phyloP scores from a whole-genome alignment of 2,329 filamentous ascomycete species.

The Remersonia thermophila region DNA sequence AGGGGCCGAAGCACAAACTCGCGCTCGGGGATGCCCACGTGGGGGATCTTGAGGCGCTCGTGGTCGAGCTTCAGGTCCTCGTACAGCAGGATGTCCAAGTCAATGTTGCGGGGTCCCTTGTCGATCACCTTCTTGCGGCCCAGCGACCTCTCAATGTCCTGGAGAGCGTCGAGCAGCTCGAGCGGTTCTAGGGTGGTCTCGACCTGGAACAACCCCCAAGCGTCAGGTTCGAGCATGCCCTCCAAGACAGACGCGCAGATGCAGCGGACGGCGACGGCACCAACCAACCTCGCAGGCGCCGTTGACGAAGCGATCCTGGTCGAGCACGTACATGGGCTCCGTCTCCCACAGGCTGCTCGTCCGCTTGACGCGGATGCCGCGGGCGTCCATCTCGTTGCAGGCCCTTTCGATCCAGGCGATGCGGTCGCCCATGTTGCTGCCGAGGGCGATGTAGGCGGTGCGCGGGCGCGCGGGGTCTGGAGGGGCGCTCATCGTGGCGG shows the following conservation, averaged over 20 bases:
- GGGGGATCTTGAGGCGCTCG: conserved; percentile 70
- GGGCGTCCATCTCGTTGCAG: conserved; percentile 61
- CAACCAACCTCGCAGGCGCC: conserved; percentile 73
- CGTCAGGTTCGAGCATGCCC: conserved; percentile 1
- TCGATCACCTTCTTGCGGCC: conserved; percentile 76
- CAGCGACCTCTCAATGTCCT: conserved; percentile 68
- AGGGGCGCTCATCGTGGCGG: conserved; percentile 9
- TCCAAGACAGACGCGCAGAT: background rate
- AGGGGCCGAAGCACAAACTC: conserved; percentile 89
- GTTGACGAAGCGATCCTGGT: conserved; percentile 83
- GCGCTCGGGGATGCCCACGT: conserved; percentile 72
- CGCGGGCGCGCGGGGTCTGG: conserved; percentile 21
- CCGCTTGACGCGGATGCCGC: conserved; percentile 59
- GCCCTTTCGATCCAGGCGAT: conserved; percentile 76
- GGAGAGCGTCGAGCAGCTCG: conserved; percentile 65
- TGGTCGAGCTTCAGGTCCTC: conserved; percentile 52
- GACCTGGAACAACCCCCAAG: conserved; percentile 42
- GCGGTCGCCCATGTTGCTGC: conserved; percentile 84
- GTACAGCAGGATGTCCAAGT: conserved; percentile 85
- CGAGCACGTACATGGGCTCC: conserved; percentile 87
- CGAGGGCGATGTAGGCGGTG: conserved; percentile 71
- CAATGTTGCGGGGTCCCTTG: conserved; percentile 89
- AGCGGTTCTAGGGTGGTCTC: conserved; percentile 67
- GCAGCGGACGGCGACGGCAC: conserved; percentile 2
- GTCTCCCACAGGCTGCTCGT: conserved; percentile 93